Evolutionary conservation across 2,329 filamentous ascomycete species (phyloP).

Genomic region (Calonectria pteridis): DNA sequence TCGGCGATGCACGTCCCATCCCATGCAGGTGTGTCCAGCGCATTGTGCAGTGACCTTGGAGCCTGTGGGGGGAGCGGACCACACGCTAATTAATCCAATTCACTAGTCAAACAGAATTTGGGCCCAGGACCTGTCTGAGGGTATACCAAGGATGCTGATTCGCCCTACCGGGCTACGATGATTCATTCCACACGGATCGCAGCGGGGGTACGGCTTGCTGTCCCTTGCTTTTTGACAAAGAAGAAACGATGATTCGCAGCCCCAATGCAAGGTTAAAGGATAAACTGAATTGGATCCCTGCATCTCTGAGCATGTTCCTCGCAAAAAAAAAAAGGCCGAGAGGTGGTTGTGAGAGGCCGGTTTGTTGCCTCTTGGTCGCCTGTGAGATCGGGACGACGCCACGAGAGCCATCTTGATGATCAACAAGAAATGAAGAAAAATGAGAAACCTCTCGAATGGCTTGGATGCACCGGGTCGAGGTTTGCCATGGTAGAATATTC

Average conservation of each 20-base stretch:
- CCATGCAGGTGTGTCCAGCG: neutral
- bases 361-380: neutral
- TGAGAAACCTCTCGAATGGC: neutral
- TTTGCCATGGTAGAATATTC: neutral
- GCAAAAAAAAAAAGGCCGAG: neutral
- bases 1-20: no score
- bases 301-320: neutral
- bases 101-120: constrained; percentile 1
- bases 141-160: neutral
- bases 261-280: neutral
- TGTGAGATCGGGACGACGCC: neutral
- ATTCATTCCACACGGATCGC: neutral
- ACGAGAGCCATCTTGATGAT: neutral
- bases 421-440: neutral
- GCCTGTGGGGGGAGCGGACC: neutral
- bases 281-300: neutral
- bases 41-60: neutral
- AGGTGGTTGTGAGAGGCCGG: neutral
- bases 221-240: neutral
- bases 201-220: neutral
- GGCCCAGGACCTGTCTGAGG: neutral
- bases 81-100: neutral
- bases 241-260: neutral
- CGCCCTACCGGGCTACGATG: neutral
- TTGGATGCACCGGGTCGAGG: neutral